A percentile compares a stretch with the other conserved stretches of the same genome.
These are phyloP conservation scores for Dendrobium chrysotoxum DNA, from an alignment of 106 monocot species.

Conservation along the genomic window DNA sequence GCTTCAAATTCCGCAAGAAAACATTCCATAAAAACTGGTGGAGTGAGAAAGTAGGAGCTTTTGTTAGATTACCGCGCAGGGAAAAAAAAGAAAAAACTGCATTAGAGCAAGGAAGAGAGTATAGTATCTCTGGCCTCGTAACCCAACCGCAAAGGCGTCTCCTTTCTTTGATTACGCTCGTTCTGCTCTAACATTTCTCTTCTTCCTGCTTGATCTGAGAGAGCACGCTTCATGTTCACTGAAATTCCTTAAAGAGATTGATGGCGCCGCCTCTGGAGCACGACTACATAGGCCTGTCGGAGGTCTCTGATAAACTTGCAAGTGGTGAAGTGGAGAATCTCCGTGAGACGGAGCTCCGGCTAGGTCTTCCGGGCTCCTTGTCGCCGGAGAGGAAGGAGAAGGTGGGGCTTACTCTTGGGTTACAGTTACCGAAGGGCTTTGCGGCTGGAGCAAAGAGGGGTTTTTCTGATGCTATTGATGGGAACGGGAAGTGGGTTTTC, in stretches of 20 bases:
- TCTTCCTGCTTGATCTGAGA: conserved; percentile 6
- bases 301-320: conserved; percentile 5
- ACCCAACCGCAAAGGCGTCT: conserved; percentile 7
- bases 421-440: conserved; percentile 8
- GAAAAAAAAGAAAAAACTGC: background rate
- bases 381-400: conserved; percentile 38
- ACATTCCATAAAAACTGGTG: conserved; percentile 1
- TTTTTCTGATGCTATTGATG: conserved; percentile 15
- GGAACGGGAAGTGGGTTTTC: conserved; percentile 17
- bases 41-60: conserved; percentile 5
- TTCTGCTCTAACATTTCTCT: background rate
- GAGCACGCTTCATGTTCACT: conserved; percentile 1
- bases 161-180: conserved; percentile 5
- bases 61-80: conserved; percentile 8
- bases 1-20: background rate
- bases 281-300: conserved; percentile 39
- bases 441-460: conserved; percentile 63
- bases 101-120: background rate
- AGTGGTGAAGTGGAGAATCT: conserved; percentile 10
- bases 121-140: conserved; percentile 7
- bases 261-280: conserved; percentile 45
- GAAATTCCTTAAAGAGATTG: background rate
- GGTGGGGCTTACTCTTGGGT: conserved; percentile 1
- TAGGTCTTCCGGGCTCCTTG: conserved; percentile 67
- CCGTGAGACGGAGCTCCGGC: conserved; percentile 74